Percentiles rank a stretch among this genome's conserved stretches.
Conservation (phyloP, 495 filamentous ascomycete genomes). For the Schizothecium vesticola region DNA sequence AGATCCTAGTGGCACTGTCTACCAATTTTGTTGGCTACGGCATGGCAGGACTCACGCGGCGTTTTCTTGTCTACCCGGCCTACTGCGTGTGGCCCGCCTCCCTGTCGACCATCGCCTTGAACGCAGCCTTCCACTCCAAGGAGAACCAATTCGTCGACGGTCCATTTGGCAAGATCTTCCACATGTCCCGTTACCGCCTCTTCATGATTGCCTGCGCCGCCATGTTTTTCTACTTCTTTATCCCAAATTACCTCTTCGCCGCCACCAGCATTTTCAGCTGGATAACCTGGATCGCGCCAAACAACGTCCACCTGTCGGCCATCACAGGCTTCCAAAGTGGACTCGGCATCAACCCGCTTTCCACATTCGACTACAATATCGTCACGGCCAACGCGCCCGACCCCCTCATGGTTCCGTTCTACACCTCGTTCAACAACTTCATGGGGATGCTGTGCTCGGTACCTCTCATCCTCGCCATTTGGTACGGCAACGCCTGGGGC, state of each 20-base stretch:
- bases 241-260: conserved; percentile 26
- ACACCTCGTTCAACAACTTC: conserved; percentile 34
- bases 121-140: conserved; percentile 33
- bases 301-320: conserved; percentile 28
- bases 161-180: conserved; percentile 26
- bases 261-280: conserved; percentile 25
- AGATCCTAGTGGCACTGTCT: conserved; percentile 35
- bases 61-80: conserved; percentile 49
- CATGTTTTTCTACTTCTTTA: conserved; percentile 29
- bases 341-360: conserved; percentile 34
- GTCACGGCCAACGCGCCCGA: conserved; percentile 24
- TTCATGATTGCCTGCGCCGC: conserved; percentile 19
- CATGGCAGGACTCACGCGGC: conserved; percentile 46
- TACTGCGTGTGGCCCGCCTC: conserved; percentile 40
- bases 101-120: conserved; percentile 36
- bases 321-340: conserved; percentile 34
- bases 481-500: conserved; percentile 32
- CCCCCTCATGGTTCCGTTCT: conserved; percentile 38
- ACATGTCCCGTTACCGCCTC: conserved; percentile 31
- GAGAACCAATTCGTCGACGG: conserved; percentile 27
- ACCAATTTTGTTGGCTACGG: conserved; percentile 47
- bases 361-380: conserved; percentile 38
- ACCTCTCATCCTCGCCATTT: conserved; percentile 29
- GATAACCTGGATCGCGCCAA: conserved; percentile 31
- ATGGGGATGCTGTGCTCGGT: conserved; percentile 23